A percentile compares a stretch with the other conserved stretches of the same genome.
Conservation (phyloP, 257 asterid genomes). For the Eustoma russellianum region DNA sequence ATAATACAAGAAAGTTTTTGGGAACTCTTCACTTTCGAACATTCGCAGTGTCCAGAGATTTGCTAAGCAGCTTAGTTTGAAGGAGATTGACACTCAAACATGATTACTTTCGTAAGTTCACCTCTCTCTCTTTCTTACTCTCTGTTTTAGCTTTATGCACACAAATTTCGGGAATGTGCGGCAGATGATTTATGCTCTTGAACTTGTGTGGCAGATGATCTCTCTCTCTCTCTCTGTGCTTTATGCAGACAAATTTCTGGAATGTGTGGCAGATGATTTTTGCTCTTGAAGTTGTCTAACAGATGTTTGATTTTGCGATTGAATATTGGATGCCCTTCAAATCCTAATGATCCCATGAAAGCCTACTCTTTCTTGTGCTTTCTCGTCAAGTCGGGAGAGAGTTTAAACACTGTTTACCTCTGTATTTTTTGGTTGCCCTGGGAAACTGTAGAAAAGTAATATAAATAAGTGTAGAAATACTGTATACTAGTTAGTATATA, state of each 20-base stretch:
- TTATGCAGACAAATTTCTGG: not conserved
- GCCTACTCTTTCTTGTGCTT: too few relatives aligned
- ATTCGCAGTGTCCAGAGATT: slow-evolving; percentile 47
- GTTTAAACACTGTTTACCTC: too few relatives aligned
- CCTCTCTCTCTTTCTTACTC: not conserved
- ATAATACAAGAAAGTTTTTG: slow-evolving; percentile 1
- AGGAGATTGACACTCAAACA: slow-evolving; percentile 5
- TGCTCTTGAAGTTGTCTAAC: not conserved
- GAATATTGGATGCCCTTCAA: not conserved
- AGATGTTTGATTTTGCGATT: slow-evolving; percentile 1
- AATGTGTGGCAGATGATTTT: not conserved
- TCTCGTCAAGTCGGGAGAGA: too few relatives aligned
- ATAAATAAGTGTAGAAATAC: too few relatives aligned
- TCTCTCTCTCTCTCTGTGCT: not conserved
- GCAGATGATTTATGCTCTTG: not conserved
- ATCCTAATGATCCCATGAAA: too few relatives aligned
- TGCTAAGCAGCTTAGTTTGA: slow-evolving; percentile 25
- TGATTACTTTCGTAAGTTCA: slow-evolving; percentile 2
- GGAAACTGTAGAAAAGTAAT: too few relatives aligned
- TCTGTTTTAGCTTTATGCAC: not conserved
- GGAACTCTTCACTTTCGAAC: slow-evolving; percentile 46
- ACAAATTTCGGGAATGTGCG: not conserved
- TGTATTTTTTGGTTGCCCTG: too few relatives aligned
- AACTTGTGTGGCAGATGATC: not conserved
- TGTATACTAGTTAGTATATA: too few relatives aligned